Evolutionary conservation across 2,329 filamentous ascomycete species (phyloP).

Genomic region (Didymosphaeria variabile): DNA sequence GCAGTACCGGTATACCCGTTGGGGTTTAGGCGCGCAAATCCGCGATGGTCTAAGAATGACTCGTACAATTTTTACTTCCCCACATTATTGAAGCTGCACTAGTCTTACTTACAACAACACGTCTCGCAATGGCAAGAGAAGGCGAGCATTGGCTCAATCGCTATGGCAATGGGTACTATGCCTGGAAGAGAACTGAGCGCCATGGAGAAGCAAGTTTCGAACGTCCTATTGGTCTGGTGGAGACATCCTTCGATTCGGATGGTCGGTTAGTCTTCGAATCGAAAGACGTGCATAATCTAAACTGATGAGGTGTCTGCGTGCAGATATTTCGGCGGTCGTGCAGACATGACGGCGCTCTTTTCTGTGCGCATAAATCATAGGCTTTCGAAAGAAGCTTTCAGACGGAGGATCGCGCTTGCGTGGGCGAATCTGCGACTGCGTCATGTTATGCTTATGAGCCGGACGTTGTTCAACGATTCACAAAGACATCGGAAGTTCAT

Average conservation of each 20-base stretch:
- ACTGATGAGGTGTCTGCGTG: neutral
- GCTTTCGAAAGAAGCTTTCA: conserved; percentile 40
- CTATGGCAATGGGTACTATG: conserved; percentile 51
- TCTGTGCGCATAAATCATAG: conserved; percentile 47
- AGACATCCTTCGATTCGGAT: conserved; percentile 56
- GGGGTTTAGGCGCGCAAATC: conserved; percentile 2
- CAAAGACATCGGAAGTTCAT: conserved; percentile 40
- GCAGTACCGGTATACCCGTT: conserved; percentile 1
- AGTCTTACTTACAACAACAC: neutral
- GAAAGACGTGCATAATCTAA: neutral
- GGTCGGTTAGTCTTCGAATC: conserved; percentile 32
- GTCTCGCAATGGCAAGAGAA: conserved; percentile 10
- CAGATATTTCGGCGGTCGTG: conserved; percentile 53
- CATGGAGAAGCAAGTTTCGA: conserved; percentile 32
- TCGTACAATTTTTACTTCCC: neutral
- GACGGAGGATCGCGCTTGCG: conserved; percentile 48
- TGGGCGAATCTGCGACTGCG: conserved; percentile 52
- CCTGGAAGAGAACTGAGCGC: conserved; percentile 40
- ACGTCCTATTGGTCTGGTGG: conserved; percentile 55
- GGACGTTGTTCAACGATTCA: conserved; percentile 31
- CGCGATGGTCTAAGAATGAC: conserved; percentile 1
- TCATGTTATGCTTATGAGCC: conserved; percentile 51
- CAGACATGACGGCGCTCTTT: conserved; percentile 54
- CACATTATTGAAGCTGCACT: neutral
- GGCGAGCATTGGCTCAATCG: conserved; percentile 49